These are phyloP conservation scores for Cymodocea nodosa DNA, from an alignment of 116 monocot genomes.

Conservation along the genomic window DNA sequence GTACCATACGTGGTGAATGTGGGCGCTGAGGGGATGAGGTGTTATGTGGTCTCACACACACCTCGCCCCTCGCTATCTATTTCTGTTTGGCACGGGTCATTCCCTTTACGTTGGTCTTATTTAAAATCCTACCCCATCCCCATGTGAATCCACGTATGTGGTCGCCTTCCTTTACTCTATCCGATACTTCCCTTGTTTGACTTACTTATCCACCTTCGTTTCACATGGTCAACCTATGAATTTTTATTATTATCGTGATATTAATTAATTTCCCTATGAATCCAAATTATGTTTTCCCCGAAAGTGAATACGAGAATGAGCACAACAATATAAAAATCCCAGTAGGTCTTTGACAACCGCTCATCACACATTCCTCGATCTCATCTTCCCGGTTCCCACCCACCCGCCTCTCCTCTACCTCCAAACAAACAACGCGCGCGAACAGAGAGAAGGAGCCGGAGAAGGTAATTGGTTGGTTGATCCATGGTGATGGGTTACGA, in stretches of 20 bases:
- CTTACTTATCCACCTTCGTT: not conserved
- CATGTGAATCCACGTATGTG: constrained; percentile 17
- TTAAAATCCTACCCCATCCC: not conserved
- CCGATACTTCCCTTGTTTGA: no score
- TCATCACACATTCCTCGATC: constrained; percentile 5
- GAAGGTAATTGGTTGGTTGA: not conserved
- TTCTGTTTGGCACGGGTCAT: not conserved
- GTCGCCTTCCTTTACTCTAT: not conserved
- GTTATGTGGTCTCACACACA: not conserved
- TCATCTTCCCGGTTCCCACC: not conserved
- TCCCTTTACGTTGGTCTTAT: constrained; percentile 1
- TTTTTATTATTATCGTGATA: not conserved
- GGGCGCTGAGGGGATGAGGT: not conserved
- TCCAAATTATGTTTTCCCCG: no score
- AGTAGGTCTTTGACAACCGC: not conserved
- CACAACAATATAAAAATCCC: not conserved
- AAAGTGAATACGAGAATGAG: not conserved
- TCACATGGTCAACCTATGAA: constrained; percentile 13
- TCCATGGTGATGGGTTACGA: constrained; percentile 7
- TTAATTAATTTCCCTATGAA: no score
- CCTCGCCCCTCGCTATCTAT: no score
- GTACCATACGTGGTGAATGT: constrained; percentile 1
- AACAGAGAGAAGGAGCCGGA: not conserved
- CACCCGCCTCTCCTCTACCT: not conserved
- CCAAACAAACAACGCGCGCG: not conserved